These are phyloP conservation scores for Naematelia encephala DNA, from an alignment of 768 basidiomycete genomes.

Conservation along the genomic window DNA sequence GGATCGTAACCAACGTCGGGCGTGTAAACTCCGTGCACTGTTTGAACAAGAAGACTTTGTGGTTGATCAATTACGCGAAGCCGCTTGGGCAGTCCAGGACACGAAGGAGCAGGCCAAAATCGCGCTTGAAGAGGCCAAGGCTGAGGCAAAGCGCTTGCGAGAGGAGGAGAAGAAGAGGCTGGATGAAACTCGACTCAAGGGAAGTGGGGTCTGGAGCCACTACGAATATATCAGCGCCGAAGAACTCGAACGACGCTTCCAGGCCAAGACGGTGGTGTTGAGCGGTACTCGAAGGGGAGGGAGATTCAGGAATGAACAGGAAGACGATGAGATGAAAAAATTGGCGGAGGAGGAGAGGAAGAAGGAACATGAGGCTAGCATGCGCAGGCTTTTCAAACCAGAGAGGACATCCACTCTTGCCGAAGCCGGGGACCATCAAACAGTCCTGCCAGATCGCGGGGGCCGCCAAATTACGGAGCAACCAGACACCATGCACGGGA, in stretches of 20 bases:
- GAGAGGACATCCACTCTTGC: too few species aligned
- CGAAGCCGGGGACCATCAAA: too few species aligned
- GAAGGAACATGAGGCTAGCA: not conserved
- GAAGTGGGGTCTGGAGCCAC: constrained; percentile 35
- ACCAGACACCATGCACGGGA: too few species aligned
- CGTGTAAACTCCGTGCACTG: constrained; percentile 9
- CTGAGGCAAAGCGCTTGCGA: constrained; percentile 15
- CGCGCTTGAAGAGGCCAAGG: constrained; percentile 21
- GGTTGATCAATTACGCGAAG: constrained; percentile 26
- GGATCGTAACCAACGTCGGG: constrained; percentile 8
- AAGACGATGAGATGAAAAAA: constrained; percentile 29
- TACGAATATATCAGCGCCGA: constrained; percentile 35
- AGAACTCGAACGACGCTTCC: constrained; percentile 23
- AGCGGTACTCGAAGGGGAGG: constrained; percentile 29
- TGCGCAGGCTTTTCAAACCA: not conserved
- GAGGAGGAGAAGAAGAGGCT: constrained; percentile 26
- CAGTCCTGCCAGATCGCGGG: too few species aligned
- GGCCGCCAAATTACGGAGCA: too few species aligned
- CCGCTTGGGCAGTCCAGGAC: constrained; percentile 29
- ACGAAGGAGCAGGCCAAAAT: constrained; percentile 15
- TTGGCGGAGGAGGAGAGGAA: constrained; percentile 2
- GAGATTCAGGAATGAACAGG: constrained; percentile 35
- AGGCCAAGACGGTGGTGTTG: constrained; percentile 18
- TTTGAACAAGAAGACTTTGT: constrained; percentile 23
- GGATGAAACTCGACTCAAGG: constrained; percentile 32